Evolutionary conservation across 345 rosid species (phyloP), one percentile per base, ranked within the genome.

Genomic region (Carallia brachiata): DNA sequence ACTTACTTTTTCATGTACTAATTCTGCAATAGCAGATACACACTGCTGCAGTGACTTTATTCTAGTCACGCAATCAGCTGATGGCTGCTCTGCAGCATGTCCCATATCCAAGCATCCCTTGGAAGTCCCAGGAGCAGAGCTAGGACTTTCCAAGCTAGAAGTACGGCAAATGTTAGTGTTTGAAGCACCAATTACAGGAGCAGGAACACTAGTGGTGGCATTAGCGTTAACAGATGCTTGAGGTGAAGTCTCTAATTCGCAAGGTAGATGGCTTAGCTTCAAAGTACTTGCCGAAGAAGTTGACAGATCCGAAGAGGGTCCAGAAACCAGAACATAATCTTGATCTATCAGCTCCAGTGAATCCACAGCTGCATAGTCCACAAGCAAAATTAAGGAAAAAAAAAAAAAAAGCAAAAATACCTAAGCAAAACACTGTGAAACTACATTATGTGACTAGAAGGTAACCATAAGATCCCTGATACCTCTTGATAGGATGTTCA

Each of bases 241-340:
- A 30, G 85, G 87, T 23, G 87, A 84, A 80, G 84, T 84, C 72
- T 67, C 86, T 52, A 84, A 75, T 78, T 80, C 88, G 79, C 68
- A 73, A 48, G 81, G 87, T 30, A 80, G 73, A 72, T 79, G 79
- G 73, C 69, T 77, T 69, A 88, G 88, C 74, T 83, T 88, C 70
- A 89, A 85, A 62, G 75, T 69, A 78, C 87, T 79, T n/a, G 83
- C 65, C 27, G 85, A 85, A 47, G 89, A 81, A 70, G 92, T 79
- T 23, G 89, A 85, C 53, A 79, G 67, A 62, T 92, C 96, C 79
- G 82, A 71, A 53, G 94, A 85, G 27, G 99, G 96, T 70, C 94
- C 89, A 81, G 93, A 87, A 52, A 95, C 94, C 28, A 95, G 56
- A 82, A 95, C 97, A 61, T 79, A 95, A 65, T 95, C 99, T 79